A percentile compares a stretch with the other conserved stretches of the same genome.
phyloP scores from a whole-genome alignment of 352 stramenopile species.

The Aphanomyces stellatus region DNA sequence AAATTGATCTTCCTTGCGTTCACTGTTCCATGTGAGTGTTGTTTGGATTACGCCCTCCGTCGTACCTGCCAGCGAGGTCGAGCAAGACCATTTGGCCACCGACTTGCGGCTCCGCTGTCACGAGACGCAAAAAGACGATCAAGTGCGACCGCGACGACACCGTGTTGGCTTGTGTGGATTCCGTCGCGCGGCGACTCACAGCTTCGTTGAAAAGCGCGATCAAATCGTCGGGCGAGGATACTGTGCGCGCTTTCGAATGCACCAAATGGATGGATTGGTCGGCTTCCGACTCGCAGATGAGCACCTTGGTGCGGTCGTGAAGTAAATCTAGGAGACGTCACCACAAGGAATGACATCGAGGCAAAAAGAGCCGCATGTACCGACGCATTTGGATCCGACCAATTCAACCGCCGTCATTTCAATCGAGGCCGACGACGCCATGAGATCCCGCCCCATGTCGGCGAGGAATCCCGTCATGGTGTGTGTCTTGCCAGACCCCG shows the following conservation, averaged over 20 bases:
- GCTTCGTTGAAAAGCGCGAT: conserved; percentile 51
- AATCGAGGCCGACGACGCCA: conserved; percentile 34
- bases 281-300: conserved; percentile 61
- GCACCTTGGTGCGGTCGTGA: conserved; percentile 41
- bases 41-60: too few species aligned
- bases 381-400: conserved; percentile 54
- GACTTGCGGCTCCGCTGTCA: conserved; percentile 19
- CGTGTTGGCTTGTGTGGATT: conserved; percentile 67
- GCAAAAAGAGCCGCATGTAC: conserved; percentile 24
- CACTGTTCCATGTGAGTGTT: conserved; percentile 23
- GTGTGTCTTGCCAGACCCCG: conserved; percentile 62
- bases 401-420: conserved; percentile 57
- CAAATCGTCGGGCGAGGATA: conserved; percentile 54
- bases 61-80: conserved; percentile 38
- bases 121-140: conserved; percentile 58
- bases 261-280: conserved; percentile 48
- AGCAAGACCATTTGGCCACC: conserved; percentile 53
- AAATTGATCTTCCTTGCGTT: conserved; percentile 71
- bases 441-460: conserved; percentile 60
- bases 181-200: conserved; percentile 64
- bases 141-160: conserved; percentile 65
- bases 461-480: conserved; percentile 83
- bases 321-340: conserved; percentile 33
- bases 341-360: not conserved
- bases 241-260: conserved; percentile 37